Conservation (phyloP, 2,329 filamentous ascomycete species). For the Fusarium scirpi region DNA sequence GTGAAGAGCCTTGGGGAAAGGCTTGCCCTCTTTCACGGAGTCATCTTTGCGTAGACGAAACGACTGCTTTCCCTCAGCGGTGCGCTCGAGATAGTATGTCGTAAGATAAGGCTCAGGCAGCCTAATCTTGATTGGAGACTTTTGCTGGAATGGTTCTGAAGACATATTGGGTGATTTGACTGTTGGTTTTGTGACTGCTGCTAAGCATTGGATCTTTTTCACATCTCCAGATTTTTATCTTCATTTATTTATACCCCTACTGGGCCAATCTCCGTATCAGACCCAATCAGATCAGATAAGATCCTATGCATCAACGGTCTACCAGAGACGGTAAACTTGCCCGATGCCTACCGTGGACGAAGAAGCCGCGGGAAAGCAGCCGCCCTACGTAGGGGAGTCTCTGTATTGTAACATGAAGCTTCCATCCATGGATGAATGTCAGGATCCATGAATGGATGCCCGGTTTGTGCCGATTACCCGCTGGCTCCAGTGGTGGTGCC, state of each 20-base stretch:
- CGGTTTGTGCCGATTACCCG: conserved; percentile 35
- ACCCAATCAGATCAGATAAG: conserved; percentile 39
- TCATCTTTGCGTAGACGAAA: conserved; percentile 41
- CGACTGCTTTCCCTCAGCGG: conserved; percentile 28
- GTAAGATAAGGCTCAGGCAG: conserved; percentile 40
- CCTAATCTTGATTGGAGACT: conserved; percentile 59
- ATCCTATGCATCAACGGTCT: conserved; percentile 5
- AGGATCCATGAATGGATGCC: neutral
- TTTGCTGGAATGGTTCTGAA: conserved; percentile 39
- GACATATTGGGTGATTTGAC: conserved; percentile 27
- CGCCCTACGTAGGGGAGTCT: conserved; percentile 24
- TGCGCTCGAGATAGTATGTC: conserved; percentile 42
- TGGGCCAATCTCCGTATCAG: conserved; percentile 21
- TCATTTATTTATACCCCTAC: conserved; percentile 33
- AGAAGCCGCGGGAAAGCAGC: neutral
- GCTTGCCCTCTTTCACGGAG: conserved; percentile 29
- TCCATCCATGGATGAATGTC: conserved; percentile 4
- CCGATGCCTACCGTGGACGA: conserved; percentile 20
- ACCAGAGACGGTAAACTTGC: neutral
- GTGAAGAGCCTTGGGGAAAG: conserved; percentile 40
- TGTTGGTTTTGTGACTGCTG: conserved; percentile 10
- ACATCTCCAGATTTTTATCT: conserved; percentile 39
- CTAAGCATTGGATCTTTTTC: neutral
- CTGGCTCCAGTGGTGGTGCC: conserved; percentile 13
- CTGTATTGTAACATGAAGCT: conserved; percentile 20